A percentile compares a stretch with the other conserved stretches of the same genome.
Conservation (phyloP, 2,329 filamentous ascomycete species). For the Fusarium scirpi region DNA sequence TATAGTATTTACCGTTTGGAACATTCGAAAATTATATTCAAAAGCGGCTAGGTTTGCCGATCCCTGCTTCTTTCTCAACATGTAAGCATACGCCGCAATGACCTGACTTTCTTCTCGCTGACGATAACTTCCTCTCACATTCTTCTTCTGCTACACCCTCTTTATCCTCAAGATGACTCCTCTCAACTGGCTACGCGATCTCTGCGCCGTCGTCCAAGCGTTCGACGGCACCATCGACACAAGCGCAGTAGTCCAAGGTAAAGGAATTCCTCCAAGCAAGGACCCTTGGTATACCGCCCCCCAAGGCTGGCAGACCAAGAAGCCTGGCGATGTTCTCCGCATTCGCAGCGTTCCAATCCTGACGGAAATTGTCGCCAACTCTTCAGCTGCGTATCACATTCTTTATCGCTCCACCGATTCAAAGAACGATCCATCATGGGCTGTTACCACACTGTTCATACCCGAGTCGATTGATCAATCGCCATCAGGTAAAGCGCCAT, state of each 20-base stretch:
- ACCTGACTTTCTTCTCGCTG: background rate
- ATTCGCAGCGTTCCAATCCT: constrained; percentile 34
- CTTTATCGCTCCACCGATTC: constrained; percentile 55
- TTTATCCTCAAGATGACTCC: background rate
- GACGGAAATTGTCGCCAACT: constrained; percentile 11
- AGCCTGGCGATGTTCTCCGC: constrained; percentile 30
- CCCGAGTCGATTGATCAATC: constrained; percentile 33
- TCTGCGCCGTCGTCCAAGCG: background rate
- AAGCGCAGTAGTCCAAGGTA: fast-evolving
- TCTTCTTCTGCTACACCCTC: too few relatives aligned
- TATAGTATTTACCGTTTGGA: background rate
- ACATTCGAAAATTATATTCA: background rate
- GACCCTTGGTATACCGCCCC: constrained; percentile 30
- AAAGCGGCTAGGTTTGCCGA: background rate
- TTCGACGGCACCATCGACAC: fast-evolving
- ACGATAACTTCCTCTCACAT: too few relatives aligned
- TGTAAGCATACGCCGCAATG: constrained; percentile 11
- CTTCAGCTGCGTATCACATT: constrained; percentile 49
- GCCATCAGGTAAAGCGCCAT: constrained; percentile 2
- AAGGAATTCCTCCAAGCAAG: constrained; percentile 8
- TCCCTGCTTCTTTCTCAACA: background rate
- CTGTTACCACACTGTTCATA: constrained; percentile 54
- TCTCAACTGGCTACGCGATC: background rate
- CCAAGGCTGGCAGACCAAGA: constrained; percentile 3
- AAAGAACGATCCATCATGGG: constrained; percentile 52